A percentile compares a stretch with the other conserved stretches of the same genome.
Evolutionary conservation across 306 rosid species (phyloP).

Genomic region (Adenanthera pavonina): DNA sequence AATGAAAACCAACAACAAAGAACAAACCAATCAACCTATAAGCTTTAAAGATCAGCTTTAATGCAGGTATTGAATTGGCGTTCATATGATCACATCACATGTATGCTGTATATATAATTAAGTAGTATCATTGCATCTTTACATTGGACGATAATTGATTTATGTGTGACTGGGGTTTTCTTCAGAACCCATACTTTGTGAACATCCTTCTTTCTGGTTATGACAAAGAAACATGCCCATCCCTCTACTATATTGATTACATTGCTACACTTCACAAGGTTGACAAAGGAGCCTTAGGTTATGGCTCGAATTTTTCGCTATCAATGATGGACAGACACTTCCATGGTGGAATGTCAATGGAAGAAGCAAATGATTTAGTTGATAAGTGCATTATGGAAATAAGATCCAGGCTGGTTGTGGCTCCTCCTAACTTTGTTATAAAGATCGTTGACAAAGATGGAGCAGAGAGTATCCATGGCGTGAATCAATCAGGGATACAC

Average conservation of each 20-base stretch:
- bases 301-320: constrained; percentile 65
- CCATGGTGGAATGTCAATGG: constrained; percentile 61
- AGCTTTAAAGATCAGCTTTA: neutral
- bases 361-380: constrained; percentile 62
- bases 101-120: constrained; percentile 18
- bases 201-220: constrained; percentile 74
- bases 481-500: constrained; percentile 52
- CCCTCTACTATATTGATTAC: constrained; percentile 69
- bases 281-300: constrained; percentile 76
- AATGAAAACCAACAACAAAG: neutral
- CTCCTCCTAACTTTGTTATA: constrained; percentile 76
- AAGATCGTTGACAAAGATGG: constrained; percentile 75
- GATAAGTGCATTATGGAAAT: constrained; percentile 69
- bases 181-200: constrained; percentile 71
- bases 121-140: neutral
- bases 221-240: constrained; percentile 69
- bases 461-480: constrained; percentile 70
- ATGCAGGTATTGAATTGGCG: neutral
- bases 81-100: constrained; percentile 3
- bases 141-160: constrained; percentile 29
- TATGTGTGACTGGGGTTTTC: constrained; percentile 14
- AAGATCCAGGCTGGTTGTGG: constrained; percentile 64
- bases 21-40: neutral
- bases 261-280: constrained; percentile 79
- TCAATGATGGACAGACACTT: constrained; percentile 74